Percentiles rank a stretch among this genome's conserved stretches.
Evolutionary conservation across 306 rosid genomes (phyloP).

Genomic region (Pueraria montana): DNA sequence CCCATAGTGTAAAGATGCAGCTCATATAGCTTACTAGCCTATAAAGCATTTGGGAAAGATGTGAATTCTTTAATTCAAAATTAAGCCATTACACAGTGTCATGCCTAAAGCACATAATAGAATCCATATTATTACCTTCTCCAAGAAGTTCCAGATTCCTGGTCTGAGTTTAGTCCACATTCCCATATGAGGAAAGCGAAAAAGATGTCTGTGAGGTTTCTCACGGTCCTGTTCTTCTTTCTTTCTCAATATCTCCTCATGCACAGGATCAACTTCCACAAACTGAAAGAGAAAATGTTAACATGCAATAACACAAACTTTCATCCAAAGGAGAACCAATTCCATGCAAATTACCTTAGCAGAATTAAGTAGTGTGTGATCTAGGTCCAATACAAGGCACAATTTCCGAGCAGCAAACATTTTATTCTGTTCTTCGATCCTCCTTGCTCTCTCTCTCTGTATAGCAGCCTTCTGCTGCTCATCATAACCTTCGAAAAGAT

Average conservation of each 20-base stretch:
- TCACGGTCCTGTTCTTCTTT: constrained; percentile 92
- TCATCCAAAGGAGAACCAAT: constrained; percentile 28
- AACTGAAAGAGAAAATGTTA: constrained; percentile 70
- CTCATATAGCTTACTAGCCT: constrained; percentile 97
- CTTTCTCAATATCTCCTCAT: constrained; percentile 93
- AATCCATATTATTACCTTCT: constrained; percentile 70
- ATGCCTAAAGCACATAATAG: constrained; percentile 1
- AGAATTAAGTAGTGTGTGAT: constrained; percentile 98
- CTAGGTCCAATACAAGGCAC: constrained; percentile 97
- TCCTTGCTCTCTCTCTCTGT: constrained; percentile 94
- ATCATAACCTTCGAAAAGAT: constrained; percentile 88
- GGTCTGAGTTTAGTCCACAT: constrained; percentile 99
- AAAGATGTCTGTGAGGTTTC: constrained; percentile 82
- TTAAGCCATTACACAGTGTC: constrained; percentile 30
- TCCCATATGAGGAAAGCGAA: constrained; percentile 97
- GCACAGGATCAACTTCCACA: constrained; percentile 92
- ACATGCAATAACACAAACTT: constrained; percentile 40
- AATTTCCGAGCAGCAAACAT: constrained; percentile 90
- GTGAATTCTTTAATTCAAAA: constrained; percentile 41
- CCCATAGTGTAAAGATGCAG: constrained; percentile 99
- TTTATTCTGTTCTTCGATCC: constrained; percentile 93
- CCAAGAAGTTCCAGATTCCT: constrained; percentile 97
- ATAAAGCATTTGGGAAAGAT: constrained; percentile 45
- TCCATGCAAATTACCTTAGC: constrained; percentile 81
- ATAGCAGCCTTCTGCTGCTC: constrained; percentile 95